A percentile compares a stretch with the other conserved stretches of the same genome.
phyloP scores from a whole-genome alignment of 164 flowering plant species.

The Cinnamomum micranthum region DNA sequence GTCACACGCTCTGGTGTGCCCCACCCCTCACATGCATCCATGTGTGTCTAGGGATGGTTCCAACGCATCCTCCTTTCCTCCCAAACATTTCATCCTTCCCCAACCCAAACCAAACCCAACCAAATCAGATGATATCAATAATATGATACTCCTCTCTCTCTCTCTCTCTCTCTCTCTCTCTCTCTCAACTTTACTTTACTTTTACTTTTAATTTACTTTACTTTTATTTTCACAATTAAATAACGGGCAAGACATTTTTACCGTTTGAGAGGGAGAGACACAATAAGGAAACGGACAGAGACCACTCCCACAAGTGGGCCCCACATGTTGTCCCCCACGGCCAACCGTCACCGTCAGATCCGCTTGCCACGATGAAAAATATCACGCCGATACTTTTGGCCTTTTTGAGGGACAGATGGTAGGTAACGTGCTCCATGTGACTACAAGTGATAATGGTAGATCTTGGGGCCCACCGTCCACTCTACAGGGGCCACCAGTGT shows the following conservation, averaged over 20 bases:
- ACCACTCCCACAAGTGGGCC: neutral
- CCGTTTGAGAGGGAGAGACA: neutral
- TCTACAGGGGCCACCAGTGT: too few species aligned
- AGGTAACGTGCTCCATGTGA: neutral
- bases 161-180: too few species aligned
- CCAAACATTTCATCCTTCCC: too few species aligned
- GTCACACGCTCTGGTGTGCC: neutral
- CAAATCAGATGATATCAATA: too few species aligned
- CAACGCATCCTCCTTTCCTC: neutral
- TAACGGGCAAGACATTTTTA: too few species aligned
- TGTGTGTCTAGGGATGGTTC: slow-evolving; percentile 5
- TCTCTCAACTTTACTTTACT: too few species aligned
- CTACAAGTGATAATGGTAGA: neutral
- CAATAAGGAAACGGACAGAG: neutral
- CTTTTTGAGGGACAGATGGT: neutral
- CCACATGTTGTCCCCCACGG: neutral
- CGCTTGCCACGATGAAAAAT: neutral
- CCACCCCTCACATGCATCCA: slow-evolving; percentile 8
- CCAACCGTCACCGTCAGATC: slow-evolving; percentile 3
- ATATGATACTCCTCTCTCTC: too few species aligned
- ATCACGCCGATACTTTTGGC: neutral
- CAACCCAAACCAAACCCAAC: too few species aligned
- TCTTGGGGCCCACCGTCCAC: too few species aligned
- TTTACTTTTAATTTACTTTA: too few species aligned
- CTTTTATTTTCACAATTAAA: too few species aligned